phyloP scores from a whole-genome alignment of 2,329 filamentous ascomycete genomes.

The Monilinia fructicola region DNA sequence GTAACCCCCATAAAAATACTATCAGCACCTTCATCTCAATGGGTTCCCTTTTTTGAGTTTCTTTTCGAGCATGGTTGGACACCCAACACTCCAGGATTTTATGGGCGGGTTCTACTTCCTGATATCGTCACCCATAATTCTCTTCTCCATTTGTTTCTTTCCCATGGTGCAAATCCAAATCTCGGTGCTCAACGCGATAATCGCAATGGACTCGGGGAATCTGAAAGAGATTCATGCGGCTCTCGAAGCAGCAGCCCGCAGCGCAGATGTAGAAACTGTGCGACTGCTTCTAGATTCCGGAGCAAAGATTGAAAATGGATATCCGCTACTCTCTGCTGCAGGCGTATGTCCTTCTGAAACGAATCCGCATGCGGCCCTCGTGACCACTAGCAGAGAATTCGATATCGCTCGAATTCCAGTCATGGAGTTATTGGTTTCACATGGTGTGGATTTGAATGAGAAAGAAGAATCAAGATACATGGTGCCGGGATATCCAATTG shows the following conservation, averaged over 20 bases:
- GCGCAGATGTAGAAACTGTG: constrained; percentile 2
- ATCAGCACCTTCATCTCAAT: background rate
- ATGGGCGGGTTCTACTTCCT: background rate
- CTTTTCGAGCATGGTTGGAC: background rate
- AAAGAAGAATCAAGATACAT: constrained; percentile 1
- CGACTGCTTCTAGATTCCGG: background rate
- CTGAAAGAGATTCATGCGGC: background rate
- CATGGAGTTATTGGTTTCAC: background rate
- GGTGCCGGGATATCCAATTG: background rate
- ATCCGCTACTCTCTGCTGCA: background rate
- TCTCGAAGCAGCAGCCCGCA: background rate
- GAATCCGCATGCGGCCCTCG: background rate
- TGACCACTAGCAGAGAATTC: background rate
- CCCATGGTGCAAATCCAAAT: constrained; percentile 1
- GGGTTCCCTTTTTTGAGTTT: background rate
- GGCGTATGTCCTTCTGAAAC: background rate
- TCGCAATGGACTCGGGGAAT: background rate
- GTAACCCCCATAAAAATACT: background rate
- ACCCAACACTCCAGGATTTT: background rate
- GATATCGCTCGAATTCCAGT: background rate
- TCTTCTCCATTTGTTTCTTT: constrained; percentile 9
- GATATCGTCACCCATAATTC: background rate
- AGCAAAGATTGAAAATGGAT: background rate
- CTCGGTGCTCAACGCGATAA: background rate
- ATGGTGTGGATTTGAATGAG: background rate